Evolutionary conservation across 208 protist genomes (phyloP).

Genomic region (Zelonia costaricensis): DNA sequence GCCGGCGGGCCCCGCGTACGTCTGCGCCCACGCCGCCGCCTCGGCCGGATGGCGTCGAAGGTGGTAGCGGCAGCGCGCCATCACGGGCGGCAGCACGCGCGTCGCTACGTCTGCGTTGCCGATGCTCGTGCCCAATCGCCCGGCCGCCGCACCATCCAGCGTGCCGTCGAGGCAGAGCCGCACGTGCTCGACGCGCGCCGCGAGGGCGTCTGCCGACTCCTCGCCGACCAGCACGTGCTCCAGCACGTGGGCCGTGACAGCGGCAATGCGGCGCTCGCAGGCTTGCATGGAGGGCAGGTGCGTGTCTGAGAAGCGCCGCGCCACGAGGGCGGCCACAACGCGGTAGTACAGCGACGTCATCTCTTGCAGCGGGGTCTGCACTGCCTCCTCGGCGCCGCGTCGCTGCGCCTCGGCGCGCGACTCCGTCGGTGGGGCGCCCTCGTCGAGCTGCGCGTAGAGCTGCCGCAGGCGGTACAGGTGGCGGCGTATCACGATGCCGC

Average conservation of each 20-base stretch:
- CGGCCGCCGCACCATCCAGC: not conserved
- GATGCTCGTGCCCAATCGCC: not conserved
- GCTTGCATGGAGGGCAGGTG: conserved; percentile 23
- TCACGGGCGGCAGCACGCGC: conserved; percentile 18
- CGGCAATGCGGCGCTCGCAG: conserved; percentile 12
- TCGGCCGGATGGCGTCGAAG: conserved; percentile 6
- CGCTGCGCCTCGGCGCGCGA: too few relatives aligned
- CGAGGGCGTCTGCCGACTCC: conserved; percentile 1
- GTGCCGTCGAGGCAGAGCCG: not conserved
- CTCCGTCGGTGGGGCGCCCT: not conserved
- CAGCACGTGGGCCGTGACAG: conserved; percentile 12
- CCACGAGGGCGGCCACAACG: conserved; percentile 31
- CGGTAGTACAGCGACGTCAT: conserved; percentile 35
- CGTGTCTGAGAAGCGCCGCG: conserved; percentile 15
- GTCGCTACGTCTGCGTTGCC: not conserved
- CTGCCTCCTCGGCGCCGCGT: too few relatives aligned
- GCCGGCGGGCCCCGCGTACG: conserved; percentile 20
- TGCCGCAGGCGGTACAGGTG: conserved; percentile 19
- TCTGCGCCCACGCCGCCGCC: conserved; percentile 11
- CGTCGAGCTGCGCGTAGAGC: conserved; percentile 6
- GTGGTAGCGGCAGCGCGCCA: conserved; percentile 18
- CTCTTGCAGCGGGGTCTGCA: conserved; percentile 10
- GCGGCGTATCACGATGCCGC: conserved; percentile 19
- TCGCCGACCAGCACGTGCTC: conserved; percentile 8
- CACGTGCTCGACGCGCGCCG: conserved; percentile 3